Evolutionary conservation across 495 filamentous ascomycete genomes (phyloP).

Genomic region (Hypoxylon cercidicola): DNA sequence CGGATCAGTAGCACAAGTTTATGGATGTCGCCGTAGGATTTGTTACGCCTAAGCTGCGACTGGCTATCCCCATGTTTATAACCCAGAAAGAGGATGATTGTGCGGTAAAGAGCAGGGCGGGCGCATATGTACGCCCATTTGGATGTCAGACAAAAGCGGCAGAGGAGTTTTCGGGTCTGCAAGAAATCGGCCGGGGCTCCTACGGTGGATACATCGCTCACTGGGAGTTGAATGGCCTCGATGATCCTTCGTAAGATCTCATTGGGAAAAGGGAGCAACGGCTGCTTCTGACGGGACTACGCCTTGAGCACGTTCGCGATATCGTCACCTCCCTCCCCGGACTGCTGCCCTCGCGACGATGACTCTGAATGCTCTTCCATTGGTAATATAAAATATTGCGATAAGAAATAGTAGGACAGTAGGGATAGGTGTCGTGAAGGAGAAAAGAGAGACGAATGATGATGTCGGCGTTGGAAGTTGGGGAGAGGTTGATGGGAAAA

Average conservation of each 20-base stretch:
- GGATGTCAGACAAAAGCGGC: slow-evolving; percentile 16
- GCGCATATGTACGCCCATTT: not conserved
- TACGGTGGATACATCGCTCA: not conserved
- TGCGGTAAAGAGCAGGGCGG: slow-evolving; percentile 24
- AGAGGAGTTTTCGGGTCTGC: slow-evolving; percentile 8
- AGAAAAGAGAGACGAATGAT: not conserved
- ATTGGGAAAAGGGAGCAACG: not conserved
- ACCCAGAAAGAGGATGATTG: slow-evolving; percentile 14
- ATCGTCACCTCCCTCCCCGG: no score
- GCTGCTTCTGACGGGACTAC: not conserved
- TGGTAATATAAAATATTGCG: not conserved
- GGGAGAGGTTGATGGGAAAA: no score
- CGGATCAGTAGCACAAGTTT: slow-evolving; percentile 18
- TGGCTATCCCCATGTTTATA: not conserved
- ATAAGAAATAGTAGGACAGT: not conserved
- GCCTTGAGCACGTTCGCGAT: no score
- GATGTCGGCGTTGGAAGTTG: not conserved
- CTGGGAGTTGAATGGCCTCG: slow-evolving; percentile 13
- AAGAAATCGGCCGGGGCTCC: not conserved
- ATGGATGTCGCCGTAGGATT: not conserved
- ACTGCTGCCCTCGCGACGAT: no score
- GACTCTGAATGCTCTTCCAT: no score
- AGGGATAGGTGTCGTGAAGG: not conserved
- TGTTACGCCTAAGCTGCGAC: no score
- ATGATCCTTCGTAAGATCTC: slow-evolving; percentile 10